Conservation (phyloP, 768 basidiomycete genomes). For the Hysterangium stoloniferum region DNA sequence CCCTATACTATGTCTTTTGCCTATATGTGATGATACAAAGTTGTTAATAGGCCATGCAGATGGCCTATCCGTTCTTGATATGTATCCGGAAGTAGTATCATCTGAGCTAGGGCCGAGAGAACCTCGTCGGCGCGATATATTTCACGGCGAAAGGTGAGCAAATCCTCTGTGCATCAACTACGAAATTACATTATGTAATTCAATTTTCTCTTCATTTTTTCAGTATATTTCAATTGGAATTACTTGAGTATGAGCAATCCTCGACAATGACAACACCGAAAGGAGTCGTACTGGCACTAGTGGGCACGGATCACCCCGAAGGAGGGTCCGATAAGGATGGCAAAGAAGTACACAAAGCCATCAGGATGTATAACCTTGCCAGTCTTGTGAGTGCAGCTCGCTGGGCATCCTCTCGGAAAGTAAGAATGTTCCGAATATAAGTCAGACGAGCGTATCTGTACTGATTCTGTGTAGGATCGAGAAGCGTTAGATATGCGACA, state of each 20-base stretch:
- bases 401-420: conserved; percentile 66
- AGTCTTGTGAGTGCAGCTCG: conserved; percentile 69
- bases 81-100: conserved; percentile 61
- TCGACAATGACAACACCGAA: conserved; percentile 47
- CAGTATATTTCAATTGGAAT: conserved; percentile 71
- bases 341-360: conserved; percentile 40
- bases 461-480: conserved; percentile 45
- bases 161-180: background rate
- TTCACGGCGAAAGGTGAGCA: conserved; percentile 70
- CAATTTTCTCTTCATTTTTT: background rate
- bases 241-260: conserved; percentile 59
- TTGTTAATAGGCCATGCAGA: conserved; percentile 75
- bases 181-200: background rate
- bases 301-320: conserved; percentile 46
- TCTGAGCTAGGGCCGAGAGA: conserved; percentile 38
- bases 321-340: conserved; percentile 36
- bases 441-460: no score
- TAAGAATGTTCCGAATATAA: no score
- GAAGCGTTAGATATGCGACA: conserved; percentile 47
- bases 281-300: conserved; percentile 71
- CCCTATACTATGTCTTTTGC: conserved; percentile 69
- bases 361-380: conserved; percentile 80
- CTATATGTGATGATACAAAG: conserved; percentile 53
- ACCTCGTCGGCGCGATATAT: conserved; percentile 57
- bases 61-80: conserved; percentile 75